Percentiles rank a stretch among this genome's conserved stretches.
phyloP scores from a whole-genome alignment of 306 rosid genomes.

The Trichosanthes cucumerina region DNA sequence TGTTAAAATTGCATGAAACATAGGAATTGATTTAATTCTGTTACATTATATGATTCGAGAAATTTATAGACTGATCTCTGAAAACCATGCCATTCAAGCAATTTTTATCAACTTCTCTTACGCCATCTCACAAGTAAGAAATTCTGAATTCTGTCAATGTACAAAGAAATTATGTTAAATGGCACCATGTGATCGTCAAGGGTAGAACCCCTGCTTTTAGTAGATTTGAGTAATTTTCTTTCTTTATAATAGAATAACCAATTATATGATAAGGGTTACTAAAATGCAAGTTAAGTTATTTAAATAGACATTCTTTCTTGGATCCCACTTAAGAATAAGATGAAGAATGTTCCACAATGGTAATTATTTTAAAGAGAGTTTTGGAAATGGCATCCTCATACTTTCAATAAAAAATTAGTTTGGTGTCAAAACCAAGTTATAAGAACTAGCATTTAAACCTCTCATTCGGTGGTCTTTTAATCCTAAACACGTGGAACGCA shows the following conservation, averaged over 20 bases:
- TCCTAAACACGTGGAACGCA: conserved; percentile 18
- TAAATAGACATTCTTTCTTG: background rate
- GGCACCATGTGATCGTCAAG: background rate
- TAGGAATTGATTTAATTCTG: background rate
- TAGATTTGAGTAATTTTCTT: background rate
- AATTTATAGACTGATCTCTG: background rate
- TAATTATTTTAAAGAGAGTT: background rate
- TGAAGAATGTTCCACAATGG: background rate
- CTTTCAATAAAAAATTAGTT: background rate
- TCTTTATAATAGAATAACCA: background rate
- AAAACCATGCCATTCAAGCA: background rate
- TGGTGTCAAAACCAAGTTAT: background rate
- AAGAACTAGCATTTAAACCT: conserved; percentile 35
- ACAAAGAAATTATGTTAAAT: background rate
- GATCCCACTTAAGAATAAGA: background rate
- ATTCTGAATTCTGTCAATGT: background rate
- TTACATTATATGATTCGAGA: background rate
- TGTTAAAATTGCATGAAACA: background rate
- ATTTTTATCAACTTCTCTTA: background rate
- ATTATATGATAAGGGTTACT: background rate
- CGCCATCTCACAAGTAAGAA: background rate
- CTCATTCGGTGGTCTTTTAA: conserved; percentile 22
- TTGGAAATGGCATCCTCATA: background rate
- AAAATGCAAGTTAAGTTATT: background rate
- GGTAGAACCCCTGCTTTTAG: background rate